These are phyloP conservation scores for Centrapalus pauciflorus DNA, from an alignment of 129 eudicot species.

Conservation along the genomic window DNA sequence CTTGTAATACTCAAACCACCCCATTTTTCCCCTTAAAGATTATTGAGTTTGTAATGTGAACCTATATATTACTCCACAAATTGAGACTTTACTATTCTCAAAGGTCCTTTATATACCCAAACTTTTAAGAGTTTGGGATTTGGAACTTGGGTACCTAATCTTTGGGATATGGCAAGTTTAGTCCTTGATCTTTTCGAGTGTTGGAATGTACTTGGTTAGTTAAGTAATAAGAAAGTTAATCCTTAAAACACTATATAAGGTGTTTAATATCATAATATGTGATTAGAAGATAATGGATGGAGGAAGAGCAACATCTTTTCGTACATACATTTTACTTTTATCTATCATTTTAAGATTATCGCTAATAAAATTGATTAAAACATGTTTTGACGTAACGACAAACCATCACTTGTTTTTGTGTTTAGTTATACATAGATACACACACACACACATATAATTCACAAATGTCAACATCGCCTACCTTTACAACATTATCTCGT, in stretches of 20 bases:
- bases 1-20: slow-evolving; percentile 33
- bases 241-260: neutral
- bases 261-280: neutral
- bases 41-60: slow-evolving; percentile 11
- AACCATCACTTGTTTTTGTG: no score
- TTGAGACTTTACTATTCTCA: slow-evolving; percentile 13
- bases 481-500: neutral
- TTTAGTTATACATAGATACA: no score
- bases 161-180: neutral
- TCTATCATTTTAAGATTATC: no score
- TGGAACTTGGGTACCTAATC: slow-evolving; percentile 6
- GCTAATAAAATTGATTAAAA: no score
- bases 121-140: neutral
- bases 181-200: neutral
- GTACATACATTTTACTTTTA: no score
- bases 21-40: slow-evolving; percentile 23
- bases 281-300: neutral
- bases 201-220: neutral
- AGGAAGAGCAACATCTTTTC: no score
- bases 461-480: neutral
- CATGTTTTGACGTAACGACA: no score
- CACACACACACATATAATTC: neutral
- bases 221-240: neutral
- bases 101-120: slow-evolving; percentile 21
- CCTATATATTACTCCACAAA: slow-evolving; percentile 6